Conservation (phyloP, 257 asterid genomes). For the Coffea eugenioides region DNA sequence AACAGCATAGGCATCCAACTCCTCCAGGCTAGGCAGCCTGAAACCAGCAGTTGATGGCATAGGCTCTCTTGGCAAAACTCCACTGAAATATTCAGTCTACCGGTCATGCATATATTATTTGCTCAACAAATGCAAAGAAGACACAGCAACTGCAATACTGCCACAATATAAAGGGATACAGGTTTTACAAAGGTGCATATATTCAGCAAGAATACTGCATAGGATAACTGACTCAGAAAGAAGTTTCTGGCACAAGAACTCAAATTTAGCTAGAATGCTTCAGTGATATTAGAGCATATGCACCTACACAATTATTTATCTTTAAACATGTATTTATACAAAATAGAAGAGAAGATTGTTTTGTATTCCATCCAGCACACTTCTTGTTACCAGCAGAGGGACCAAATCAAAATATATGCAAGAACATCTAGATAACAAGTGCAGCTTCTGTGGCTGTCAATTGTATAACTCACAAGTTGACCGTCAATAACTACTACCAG, state of each 20-base stretch:
- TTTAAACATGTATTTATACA: background rate
- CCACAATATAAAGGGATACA: background rate
- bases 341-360: background rate
- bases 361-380: background rate
- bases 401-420: background rate
- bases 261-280: background rate
- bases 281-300: background rate
- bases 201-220: background rate
- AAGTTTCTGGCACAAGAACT: background rate
- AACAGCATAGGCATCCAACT: slow-evolving; percentile 81
- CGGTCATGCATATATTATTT: slow-evolving; percentile 10
- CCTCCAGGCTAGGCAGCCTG: slow-evolving; percentile 89
- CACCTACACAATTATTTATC: background rate
- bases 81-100: slow-evolving; percentile 52
- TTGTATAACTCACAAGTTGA: background rate
- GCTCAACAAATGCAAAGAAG: background rate
- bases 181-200: background rate
- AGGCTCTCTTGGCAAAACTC: slow-evolving; percentile 92
- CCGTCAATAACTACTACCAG: background rate
- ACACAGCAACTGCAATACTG: background rate
- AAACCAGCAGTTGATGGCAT: slow-evolving; percentile 77
- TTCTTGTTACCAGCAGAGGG: background rate
- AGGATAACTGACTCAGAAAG: background rate
- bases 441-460: background rate
- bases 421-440: background rate